Conservation (phyloP, 352 stramenopile species). For the Pseudoperonospora humuli region DNA sequence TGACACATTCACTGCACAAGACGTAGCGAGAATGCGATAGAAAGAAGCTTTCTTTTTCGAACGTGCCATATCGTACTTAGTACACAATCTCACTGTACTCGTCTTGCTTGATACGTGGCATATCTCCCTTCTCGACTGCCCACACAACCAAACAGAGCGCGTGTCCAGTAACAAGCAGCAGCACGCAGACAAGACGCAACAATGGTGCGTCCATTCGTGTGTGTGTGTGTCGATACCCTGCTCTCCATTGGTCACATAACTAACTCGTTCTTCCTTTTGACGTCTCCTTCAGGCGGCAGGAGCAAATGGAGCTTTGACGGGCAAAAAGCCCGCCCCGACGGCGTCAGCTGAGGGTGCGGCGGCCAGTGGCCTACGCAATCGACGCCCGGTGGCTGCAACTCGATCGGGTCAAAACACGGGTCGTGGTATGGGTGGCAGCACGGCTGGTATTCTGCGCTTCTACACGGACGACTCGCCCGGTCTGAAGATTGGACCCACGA, state of each 20-base stretch:
- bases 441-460: slow-evolving; percentile 93
- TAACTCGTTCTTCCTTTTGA: not conserved
- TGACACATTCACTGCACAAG: no score
- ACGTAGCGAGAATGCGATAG: no score
- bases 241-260: not conserved
- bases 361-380: slow-evolving; percentile 68
- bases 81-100: not conserved
- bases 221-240: not conserved
- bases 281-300: slow-evolving; percentile 23
- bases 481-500: slow-evolving; percentile 93
- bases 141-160: slow-evolving; percentile 20
- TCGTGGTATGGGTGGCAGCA: slow-evolving; percentile 76
- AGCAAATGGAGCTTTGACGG: slow-evolving; percentile 30
- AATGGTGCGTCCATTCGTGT: slow-evolving; percentile 13
- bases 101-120: slow-evolving; percentile 27
- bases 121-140: slow-evolving; percentile 1
- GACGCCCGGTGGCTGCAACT: slow-evolving; percentile 40
- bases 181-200: not conserved
- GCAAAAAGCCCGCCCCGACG: slow-evolving; percentile 65
- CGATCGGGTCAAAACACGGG: slow-evolving; percentile 56
- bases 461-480: slow-evolving; percentile 96
- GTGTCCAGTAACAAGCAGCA: slow-evolving; percentile 1
- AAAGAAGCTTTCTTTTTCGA: no score
- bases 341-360: slow-evolving; percentile 50
- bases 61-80: slow-evolving; percentile 6